phyloP scores from a whole-genome alignment of 2,329 filamentous ascomycete species.

The Chrysoporthe deuterocubensis region DNA sequence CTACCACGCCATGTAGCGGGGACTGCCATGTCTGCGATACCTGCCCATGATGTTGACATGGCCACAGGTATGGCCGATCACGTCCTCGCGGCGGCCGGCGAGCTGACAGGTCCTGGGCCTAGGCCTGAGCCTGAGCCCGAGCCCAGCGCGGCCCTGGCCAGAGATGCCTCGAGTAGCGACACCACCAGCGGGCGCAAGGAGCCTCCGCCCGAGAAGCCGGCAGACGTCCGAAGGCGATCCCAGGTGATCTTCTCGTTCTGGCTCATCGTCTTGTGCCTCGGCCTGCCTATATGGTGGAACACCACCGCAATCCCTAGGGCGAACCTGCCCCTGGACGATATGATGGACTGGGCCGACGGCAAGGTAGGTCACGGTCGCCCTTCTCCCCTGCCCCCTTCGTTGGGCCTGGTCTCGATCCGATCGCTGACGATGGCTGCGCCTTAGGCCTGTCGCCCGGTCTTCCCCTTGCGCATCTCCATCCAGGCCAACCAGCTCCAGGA shows the following conservation, averaged over 20 bases:
- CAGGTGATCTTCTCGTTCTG: constrained; percentile 87
- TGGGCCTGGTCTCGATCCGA: constrained; percentile 7
- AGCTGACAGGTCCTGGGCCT: constrained; percentile 3
- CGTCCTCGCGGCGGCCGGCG: constrained; percentile 3
- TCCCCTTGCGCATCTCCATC: constrained; percentile 82
- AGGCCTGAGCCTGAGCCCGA: not conserved
- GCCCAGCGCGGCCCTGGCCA: constrained; percentile 5
- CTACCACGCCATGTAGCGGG: constrained; percentile 21
- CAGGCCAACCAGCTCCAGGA: constrained; percentile 68
- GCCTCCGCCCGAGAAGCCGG: constrained; percentile 78
- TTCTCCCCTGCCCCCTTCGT: not conserved
- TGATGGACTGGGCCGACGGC: constrained; percentile 91
- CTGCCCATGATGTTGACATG: constrained; percentile 22
- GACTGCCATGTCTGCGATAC: constrained; percentile 25
- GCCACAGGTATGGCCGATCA: not conserved
- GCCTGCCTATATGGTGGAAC: constrained; percentile 93
- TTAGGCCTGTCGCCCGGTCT: constrained; percentile 84
- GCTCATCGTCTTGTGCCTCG: constrained; percentile 80
- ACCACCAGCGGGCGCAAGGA: constrained; percentile 41
- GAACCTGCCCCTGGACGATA: constrained; percentile 77
- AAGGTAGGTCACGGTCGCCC: constrained; percentile 60
- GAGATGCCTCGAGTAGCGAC: constrained; percentile 11
- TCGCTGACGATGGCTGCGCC: constrained; percentile 2
- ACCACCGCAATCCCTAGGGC: constrained; percentile 93
- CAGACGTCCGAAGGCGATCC: constrained; percentile 71